These are phyloP conservation scores for Aspergillus bridgeri DNA, from an alignment of 495 filamentous ascomycete species.

Conservation along the genomic window DNA sequence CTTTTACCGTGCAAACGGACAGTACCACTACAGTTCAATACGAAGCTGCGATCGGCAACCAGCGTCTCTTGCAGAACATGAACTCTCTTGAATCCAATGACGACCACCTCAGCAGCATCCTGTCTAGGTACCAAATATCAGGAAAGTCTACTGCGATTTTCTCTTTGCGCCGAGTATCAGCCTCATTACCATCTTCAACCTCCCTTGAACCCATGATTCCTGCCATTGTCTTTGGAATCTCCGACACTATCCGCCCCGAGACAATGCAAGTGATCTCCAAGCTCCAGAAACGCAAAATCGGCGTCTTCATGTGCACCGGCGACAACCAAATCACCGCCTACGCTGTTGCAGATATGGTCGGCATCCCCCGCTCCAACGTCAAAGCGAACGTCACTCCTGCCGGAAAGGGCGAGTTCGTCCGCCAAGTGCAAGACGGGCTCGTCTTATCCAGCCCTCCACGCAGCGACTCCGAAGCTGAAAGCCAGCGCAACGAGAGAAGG, in stretches of 20 bases:
- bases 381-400: conserved; percentile 85
- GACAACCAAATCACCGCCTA: conserved; percentile 59
- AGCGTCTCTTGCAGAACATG: conserved; percentile 58
- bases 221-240: conserved; percentile 64
- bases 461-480: conserved; percentile 7
- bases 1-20: conserved; percentile 44
- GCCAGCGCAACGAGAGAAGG: not conserved
- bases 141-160: conserved; percentile 74
- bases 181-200: conserved; percentile 10
- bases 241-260: conserved; percentile 77
- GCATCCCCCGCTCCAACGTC: conserved; percentile 70
- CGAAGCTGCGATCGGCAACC: conserved; percentile 80
- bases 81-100: conserved; percentile 19
- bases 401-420: conserved; percentile 82
- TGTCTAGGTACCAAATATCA: conserved; percentile 64
- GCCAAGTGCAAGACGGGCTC: conserved; percentile 60
- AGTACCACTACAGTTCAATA: conserved; percentile 28
- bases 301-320: conserved; percentile 90
- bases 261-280: conserved; percentile 60
- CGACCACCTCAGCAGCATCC: conserved; percentile 38
- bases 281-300: conserved; percentile 61
- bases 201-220: conserved; percentile 42
- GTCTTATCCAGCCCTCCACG: not conserved
- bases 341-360: conserved; percentile 69
- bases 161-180: conserved; percentile 42